Percentiles rank a stretch among this genome's conserved stretches.
phyloP scores from a whole-genome alignment of 108 stramenopile species.

The Pseudonitzschia multiseries region DNA sequence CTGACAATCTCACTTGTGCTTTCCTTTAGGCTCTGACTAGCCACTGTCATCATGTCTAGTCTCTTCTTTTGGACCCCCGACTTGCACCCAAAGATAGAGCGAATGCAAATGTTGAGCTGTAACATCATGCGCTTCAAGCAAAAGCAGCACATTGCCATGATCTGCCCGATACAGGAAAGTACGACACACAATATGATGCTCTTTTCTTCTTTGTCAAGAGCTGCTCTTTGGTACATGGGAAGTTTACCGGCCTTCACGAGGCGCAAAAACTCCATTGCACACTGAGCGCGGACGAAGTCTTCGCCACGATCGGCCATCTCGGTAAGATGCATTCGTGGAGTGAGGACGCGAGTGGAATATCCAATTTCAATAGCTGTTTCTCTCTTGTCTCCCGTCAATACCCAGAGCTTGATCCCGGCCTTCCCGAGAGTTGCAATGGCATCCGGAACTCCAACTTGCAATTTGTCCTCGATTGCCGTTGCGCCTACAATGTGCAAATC shows the following conservation, averaged over 20 bases:
- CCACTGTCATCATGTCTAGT: conserved; percentile 16
- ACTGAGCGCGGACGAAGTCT: conserved; percentile 56
- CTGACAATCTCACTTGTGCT: conserved; percentile 35
- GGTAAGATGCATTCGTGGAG: conserved; percentile 89
- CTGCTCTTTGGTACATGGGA: conserved; percentile 62
- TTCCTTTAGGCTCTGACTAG: conserved; percentile 19
- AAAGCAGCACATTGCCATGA: conserved; percentile 14
- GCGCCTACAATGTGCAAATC: conserved; percentile 90
- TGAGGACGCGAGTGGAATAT: conserved; percentile 88
- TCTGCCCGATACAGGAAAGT: conserved; percentile 32
- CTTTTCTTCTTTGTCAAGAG: conserved; percentile 43
- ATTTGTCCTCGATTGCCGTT: conserved; percentile 96
- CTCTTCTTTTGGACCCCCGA: not conserved
- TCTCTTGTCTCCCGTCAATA: conserved; percentile 97
- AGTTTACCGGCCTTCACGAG: conserved; percentile 83
- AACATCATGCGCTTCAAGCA: conserved; percentile 4
- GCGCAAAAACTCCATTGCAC: conserved; percentile 85
- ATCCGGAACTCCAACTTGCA: conserved; percentile 94
- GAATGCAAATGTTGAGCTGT: conserved; percentile 8
- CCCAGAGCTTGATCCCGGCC: conserved; percentile 96
- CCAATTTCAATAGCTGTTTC: conserved; percentile 99
- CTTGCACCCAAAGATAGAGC: conserved; percentile 10
- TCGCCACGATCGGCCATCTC: conserved; percentile 77
- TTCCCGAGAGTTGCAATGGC: conserved; percentile 89
- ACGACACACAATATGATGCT: not conserved